Base-by-base conservation (phyloP, 495 filamentous ascomycete genomes). In the Aspergillus conjunctus region DNA sequence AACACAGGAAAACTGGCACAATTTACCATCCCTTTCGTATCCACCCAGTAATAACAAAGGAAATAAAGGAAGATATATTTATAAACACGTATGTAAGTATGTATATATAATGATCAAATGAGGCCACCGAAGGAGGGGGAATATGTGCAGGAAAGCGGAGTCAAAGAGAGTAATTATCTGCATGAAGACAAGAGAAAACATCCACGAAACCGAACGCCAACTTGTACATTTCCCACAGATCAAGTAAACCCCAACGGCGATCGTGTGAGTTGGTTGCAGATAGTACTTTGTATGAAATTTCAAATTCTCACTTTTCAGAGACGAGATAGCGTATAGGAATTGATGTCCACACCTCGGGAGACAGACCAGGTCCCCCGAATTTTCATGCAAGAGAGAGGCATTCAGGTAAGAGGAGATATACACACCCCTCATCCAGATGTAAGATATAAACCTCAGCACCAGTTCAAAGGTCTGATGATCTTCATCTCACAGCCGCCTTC, bases 211-310 rank as follows among this genome's bases (percentile, higher is more conserved):
- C 54, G 21, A 60, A 60, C 17, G 11, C 22, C 32, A 43, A 20
- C 34, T 17, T 37, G 34, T 53, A 18, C 39, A 51, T 20, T 54
- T 54, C 22, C 43, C 49, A 31, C 54, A 43, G 39, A 32, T 62
- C 37, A 45, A 58, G 53, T 62, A 53, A 39, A 62, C 30, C 60
- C 51, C 55, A 32, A 56, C 55, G 61, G 44, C 56, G 56, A 59
- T 64, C 56, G 39, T 51, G 14, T 20, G 43, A 54, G 17, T 50
- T 41, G 43, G 6, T 51, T 34, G 56, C 30, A 56, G 34, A 54
- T 15, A 50, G 43, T 51, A 45, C 55, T 43, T 39, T 34, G 51
- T 56, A 64, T 60, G 56, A 56, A 58, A 32, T 62, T 31, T 22
- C 17, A 20, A 51, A 46, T 54, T 32, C 33, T 58, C 44, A 21